Evolutionary conservation across 805 yeast species (phyloP), one percentile per base, ranked within the genome.

Genomic region (Ogataea nakhonphanomensis): DNA sequence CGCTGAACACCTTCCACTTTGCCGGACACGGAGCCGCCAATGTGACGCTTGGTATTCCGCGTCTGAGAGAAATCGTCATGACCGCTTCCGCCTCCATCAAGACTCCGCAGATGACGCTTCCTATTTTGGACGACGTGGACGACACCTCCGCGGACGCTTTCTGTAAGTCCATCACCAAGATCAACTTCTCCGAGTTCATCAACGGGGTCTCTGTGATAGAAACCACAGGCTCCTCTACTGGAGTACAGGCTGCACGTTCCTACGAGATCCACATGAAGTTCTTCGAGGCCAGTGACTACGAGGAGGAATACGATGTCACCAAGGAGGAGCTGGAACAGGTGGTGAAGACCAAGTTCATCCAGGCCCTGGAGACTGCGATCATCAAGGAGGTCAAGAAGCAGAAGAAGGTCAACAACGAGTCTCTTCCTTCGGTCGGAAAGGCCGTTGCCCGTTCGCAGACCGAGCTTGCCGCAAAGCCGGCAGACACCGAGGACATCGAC

Each of bases 1-100:
- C 99, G 12, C 77, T 84, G 59, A 84, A 84, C 61, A 84, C 95
- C 44, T 91, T 91, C 87, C 99, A 93, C 73, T 93, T 93, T 60
- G 99, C 99, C 55, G 99, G 99, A 64, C 99, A 95, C 70, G 99
- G 99, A 79, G 99, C 99, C 43, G 99, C 99, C 33, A 93, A 93
- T 67, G 99, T 93, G 50, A 93, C 99, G 0, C 75, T 93, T 57
- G 99, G 99, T 84, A 93, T 93, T 61, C 99, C 99, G 30, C 96
- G 99, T 79, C 81, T 93, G 87, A 84, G 99, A 79, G 99, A 93
- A 76, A 93, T 93, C 65, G 89, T 93, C 62, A 93, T 93, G 99
- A 95, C 99, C 9, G 99, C 99, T 14, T 87, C 96, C 44, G 80
- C 96, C 15, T 69, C 84, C 34, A 93, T 93, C 59, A 87, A 88